Conservation (phyloP, 2,329 filamentous ascomycete genomes). For the Stagonosporopsis chrysanthemi region DNA sequence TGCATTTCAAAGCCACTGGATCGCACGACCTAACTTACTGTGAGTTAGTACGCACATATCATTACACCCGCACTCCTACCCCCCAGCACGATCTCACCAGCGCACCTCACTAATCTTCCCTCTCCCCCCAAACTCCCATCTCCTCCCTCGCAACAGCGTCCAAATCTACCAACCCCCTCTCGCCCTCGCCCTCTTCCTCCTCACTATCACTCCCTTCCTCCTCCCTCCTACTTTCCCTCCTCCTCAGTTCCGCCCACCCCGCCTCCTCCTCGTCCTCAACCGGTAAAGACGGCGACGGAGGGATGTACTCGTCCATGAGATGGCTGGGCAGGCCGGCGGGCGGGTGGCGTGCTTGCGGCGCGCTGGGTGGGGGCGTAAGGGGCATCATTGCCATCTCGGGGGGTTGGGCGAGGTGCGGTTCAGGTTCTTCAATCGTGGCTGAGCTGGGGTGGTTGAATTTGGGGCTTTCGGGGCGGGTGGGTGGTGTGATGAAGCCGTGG, state of each 20-base stretch:
- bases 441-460: neutral
- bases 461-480: slow-evolving; percentile 11
- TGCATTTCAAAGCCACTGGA: too few species aligned
- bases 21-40: too few species aligned
- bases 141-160: slow-evolving; percentile 48
- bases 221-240: slow-evolving; percentile 30
- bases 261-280: slow-evolving; percentile 37
- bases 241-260: slow-evolving; percentile 44
- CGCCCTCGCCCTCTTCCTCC: slow-evolving; percentile 21
- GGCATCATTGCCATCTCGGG: slow-evolving; percentile 48
- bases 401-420: slow-evolving; percentile 21
- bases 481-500: slow-evolving; percentile 13
- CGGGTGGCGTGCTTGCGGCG: slow-evolving; percentile 18
- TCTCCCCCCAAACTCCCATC: slow-evolving; percentile 47
- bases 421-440: neutral
- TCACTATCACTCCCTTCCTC: slow-evolving; percentile 29
- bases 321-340: slow-evolving; percentile 41
- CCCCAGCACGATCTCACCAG: too few species aligned
- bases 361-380: slow-evolving; percentile 32
- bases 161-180: slow-evolving; percentile 39
- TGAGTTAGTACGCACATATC: too few species aligned
- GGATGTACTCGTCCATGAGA: slow-evolving; percentile 47
- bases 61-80: too few species aligned
- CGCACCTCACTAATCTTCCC: slow-evolving; percentile 17
- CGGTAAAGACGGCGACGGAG: slow-evolving; percentile 31